Evolutionary conservation across 768 basidiomycete genomes (phyloP).

Genomic region (Clitopilus passeckerianus): DNA sequence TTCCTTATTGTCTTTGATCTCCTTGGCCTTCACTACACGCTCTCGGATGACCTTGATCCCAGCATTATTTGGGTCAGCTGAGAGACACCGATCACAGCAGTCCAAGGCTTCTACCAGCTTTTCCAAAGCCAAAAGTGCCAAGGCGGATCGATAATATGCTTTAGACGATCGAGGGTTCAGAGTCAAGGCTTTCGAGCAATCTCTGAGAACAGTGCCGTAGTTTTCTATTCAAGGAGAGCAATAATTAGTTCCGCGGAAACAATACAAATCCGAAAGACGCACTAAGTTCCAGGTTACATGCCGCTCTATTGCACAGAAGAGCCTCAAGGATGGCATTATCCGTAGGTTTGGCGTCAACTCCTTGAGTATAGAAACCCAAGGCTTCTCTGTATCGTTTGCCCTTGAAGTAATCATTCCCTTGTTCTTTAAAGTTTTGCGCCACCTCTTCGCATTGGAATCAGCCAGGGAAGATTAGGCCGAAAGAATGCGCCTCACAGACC

Average conservation of each 20-base stretch:
- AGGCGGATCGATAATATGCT: slow-evolving; percentile 80
- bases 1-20: slow-evolving; percentile 46
- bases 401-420: slow-evolving; percentile 93
- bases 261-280: slow-evolving; percentile 18
- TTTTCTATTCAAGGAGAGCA: slow-evolving; percentile 57
- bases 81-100: slow-evolving; percentile 67
- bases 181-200: slow-evolving; percentile 70
- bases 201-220: slow-evolving; percentile 79
- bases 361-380: slow-evolving; percentile 84
- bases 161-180: slow-evolving; percentile 70
- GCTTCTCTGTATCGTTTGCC: slow-evolving; percentile 87
- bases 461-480: slow-evolving; percentile 1
- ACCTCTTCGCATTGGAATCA: slow-evolving; percentile 49
- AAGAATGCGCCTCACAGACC: slow-evolving; percentile 51
- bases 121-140: slow-evolving; percentile 71
- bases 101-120: slow-evolving; percentile 80
- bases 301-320: slow-evolving; percentile 85
- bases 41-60: slow-evolving; percentile 46
- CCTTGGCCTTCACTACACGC: slow-evolving; percentile 39
- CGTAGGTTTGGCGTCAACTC: slow-evolving; percentile 77
- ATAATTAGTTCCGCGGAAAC: not conserved
- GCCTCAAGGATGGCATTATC: slow-evolving; percentile 55
- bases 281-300: slow-evolving; percentile 89
- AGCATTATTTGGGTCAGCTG: slow-evolving; percentile 52
- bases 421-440: slow-evolving; percentile 89